Conservation (phyloP, 2,329 filamentous ascomycete genomes). For the Elsinoe australis region DNA sequence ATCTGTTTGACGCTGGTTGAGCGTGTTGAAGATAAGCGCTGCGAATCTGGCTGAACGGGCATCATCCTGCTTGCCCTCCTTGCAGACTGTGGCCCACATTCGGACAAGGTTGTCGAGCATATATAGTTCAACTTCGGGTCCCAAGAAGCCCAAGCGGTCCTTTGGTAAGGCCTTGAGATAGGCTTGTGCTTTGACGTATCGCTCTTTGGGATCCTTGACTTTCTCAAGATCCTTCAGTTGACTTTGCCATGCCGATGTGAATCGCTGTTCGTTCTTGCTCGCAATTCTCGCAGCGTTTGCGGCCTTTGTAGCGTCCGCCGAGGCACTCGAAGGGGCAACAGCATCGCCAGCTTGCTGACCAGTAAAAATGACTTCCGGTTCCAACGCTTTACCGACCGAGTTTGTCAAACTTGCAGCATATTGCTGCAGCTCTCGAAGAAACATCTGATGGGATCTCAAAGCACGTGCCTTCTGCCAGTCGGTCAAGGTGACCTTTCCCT, state of each 20-base stretch:
- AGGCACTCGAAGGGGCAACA: conserved; percentile 22
- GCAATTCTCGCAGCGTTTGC: conserved; percentile 29
- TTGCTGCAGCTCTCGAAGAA: conserved; percentile 58
- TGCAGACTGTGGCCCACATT: conserved; percentile 39
- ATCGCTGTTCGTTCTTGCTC: conserved; percentile 25
- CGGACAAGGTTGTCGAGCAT: conserved; percentile 43
- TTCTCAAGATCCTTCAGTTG: conserved; percentile 43
- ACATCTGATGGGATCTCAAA: conserved; percentile 50
- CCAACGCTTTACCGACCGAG: conserved; percentile 52
- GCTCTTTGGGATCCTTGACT: conserved; percentile 36
- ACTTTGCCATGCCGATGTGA: conserved; percentile 40
- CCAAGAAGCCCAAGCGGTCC: conserved; percentile 34
- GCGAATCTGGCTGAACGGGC: conserved; percentile 32
- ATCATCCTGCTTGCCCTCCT: conserved; percentile 10
- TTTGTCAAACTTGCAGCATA: conserved; percentile 66
- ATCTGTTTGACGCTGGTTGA: conserved; percentile 1
- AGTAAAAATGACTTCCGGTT: conserved; percentile 52
- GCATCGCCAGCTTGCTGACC: conserved; percentile 19
- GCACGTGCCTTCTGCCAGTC: conserved; percentile 35
- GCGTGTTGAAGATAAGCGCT: conserved; percentile 41
- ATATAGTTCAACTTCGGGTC: conserved; percentile 43
- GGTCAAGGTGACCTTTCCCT: conserved; percentile 26
- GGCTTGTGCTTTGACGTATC: conserved; percentile 44
- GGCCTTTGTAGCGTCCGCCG: conserved; percentile 25
- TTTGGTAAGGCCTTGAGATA: conserved; percentile 41